A percentile compares a stretch with the other conserved stretches of the same genome.
These are phyloP conservation scores for Dentipellis sp. DNA, from an alignment of 768 basidiomycete species.

Conservation along the genomic window DNA sequence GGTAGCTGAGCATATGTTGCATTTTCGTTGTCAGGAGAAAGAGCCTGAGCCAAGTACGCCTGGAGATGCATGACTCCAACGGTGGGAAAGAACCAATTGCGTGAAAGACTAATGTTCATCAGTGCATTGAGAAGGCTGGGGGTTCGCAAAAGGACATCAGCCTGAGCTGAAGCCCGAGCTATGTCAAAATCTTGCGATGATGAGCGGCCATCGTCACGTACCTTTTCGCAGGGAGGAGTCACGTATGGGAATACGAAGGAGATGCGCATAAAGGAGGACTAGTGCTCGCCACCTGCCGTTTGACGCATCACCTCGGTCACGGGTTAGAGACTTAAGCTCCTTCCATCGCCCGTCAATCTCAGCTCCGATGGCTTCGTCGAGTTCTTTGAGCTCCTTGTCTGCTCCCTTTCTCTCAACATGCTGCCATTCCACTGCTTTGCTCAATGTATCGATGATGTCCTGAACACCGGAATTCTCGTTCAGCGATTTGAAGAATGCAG, in stretches of 20 bases:
- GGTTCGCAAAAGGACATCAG: slow-evolving; percentile 55
- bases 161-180: slow-evolving; percentile 47
- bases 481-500: slow-evolving; percentile 81
- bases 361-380: slow-evolving; percentile 43
- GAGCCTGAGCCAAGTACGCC: slow-evolving; percentile 75
- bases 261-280: slow-evolving; percentile 75
- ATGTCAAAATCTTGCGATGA: not conserved
- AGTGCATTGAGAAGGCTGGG: slow-evolving; percentile 73
- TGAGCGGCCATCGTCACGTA: slow-evolving; percentile 25
- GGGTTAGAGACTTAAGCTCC: slow-evolving; percentile 34
- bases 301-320: slow-evolving; percentile 21
- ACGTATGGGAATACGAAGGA: slow-evolving; percentile 55
- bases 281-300: slow-evolving; percentile 46
- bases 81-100: slow-evolving; percentile 83
- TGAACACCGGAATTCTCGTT: slow-evolving; percentile 68
- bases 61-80: slow-evolving; percentile 76
- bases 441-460: slow-evolving; percentile 64
- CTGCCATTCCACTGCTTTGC: slow-evolving; percentile 59
- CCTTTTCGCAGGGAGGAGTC: slow-evolving; percentile 52
- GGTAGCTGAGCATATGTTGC: slow-evolving; percentile 69
- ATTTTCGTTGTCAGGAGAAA: slow-evolving; percentile 43
- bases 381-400: slow-evolving; percentile 28
- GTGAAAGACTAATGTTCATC: slow-evolving; percentile 72
- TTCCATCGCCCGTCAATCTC: slow-evolving; percentile 47
- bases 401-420: slow-evolving; percentile 20